These are phyloP conservation scores for Phytomonas francai DNA, from an alignment of 208 protist species.

Conservation along the genomic window DNA sequence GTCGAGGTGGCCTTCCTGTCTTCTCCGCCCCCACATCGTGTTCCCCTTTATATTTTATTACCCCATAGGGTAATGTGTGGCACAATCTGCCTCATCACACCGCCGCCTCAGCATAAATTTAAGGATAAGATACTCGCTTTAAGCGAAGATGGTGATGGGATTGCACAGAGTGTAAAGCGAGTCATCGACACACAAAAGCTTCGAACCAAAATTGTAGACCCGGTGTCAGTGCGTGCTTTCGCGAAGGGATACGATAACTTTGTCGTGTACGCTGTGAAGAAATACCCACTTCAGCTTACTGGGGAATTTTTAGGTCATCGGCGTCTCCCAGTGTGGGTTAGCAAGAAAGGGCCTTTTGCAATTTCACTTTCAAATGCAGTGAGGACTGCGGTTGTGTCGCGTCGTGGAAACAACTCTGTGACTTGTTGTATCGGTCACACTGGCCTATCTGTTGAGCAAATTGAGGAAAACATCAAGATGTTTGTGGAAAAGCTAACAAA, in stretches of 20 bases:
- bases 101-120: constrained; percentile 62
- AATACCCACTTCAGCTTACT: constrained; percentile 70
- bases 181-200: constrained; percentile 84
- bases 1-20: constrained; percentile 69
- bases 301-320: constrained; percentile 85
- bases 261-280: constrained; percentile 61
- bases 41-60: constrained; percentile 71
- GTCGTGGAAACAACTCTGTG: constrained; percentile 65
- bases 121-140: constrained; percentile 69
- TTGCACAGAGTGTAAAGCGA: constrained; percentile 68
- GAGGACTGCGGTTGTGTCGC: constrained; percentile 64
- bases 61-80: constrained; percentile 61
- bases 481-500: constrained; percentile 58
- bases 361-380: constrained; percentile 32
- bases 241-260: constrained; percentile 86
- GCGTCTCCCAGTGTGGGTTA: constrained; percentile 67
- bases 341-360: constrained; percentile 36
- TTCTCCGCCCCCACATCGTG: constrained; percentile 64
- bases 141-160: constrained; percentile 45
- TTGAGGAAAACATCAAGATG: constrained; percentile 63
- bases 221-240: constrained; percentile 72
- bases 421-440: constrained; percentile 79
- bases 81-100: constrained; percentile 77
- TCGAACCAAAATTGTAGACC: constrained; percentile 55
- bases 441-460: constrained; percentile 33